Conservation (phyloP, 129 eudicot genomes). For the Flaveria robusta region DNA sequence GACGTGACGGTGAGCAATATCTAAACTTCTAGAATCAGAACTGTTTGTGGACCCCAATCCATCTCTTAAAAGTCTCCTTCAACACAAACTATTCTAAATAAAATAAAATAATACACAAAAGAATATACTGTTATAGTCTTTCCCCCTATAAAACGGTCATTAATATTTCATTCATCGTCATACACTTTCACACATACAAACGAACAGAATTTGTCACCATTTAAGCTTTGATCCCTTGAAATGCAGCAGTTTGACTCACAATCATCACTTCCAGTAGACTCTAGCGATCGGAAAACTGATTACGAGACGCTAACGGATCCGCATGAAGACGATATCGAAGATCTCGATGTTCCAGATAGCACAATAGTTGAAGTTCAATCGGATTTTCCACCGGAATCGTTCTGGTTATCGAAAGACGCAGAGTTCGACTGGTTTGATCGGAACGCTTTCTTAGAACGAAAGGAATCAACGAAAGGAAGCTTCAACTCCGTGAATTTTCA, state of each 20-base stretch:
- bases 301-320: background rate
- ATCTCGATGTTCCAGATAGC: constrained; percentile 23
- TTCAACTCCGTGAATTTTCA: constrained; percentile 27
- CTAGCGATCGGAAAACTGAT: constrained; percentile 14
- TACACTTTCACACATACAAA: too few relatives aligned
- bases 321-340: constrained; percentile 1
- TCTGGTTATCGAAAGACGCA: constrained; percentile 80
- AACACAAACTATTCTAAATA: background rate
- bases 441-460: constrained; percentile 67
- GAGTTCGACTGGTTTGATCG: constrained; percentile 93
- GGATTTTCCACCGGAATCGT: constrained; percentile 77
- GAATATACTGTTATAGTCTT: too few relatives aligned
- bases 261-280: constrained; percentile 9
- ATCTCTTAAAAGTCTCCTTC: background rate
- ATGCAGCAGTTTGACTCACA: constrained; percentile 29
- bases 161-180: constrained; percentile 13
- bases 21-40: background rate
- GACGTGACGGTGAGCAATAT: background rate
- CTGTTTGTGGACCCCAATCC: background rate
- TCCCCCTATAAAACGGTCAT: constrained; percentile 17
- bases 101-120: background rate
- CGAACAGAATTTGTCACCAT: too few relatives aligned
- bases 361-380: constrained; percentile 28
- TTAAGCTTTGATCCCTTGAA: background rate
- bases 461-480: constrained; percentile 70